Conservation (phyloP, 1,139 yeast species). For the Spathaspora sp. region DNA sequence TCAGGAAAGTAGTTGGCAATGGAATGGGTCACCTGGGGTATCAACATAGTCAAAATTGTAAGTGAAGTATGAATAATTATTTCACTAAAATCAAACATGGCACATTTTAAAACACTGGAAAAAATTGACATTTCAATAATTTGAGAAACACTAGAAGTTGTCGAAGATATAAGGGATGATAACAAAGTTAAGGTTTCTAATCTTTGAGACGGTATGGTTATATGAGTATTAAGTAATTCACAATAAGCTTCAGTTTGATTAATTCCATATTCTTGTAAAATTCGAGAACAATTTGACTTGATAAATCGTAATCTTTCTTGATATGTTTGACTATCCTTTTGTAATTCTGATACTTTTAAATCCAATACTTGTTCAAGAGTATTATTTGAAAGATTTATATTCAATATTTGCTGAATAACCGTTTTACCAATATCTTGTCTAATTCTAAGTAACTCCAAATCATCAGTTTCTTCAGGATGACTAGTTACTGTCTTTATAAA, state of each 20-base stretch:
- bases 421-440: constrained; percentile 23
- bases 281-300: constrained; percentile 37
- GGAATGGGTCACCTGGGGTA: constrained; percentile 50
- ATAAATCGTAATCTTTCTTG: constrained; percentile 53
- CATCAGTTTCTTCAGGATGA: constrained; percentile 24
- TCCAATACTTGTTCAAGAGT: constrained; percentile 18
- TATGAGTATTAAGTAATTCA: constrained; percentile 29
- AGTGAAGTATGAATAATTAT: constrained; percentile 42
- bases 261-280: constrained; percentile 43
- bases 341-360: constrained; percentile 18
- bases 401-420: constrained; percentile 31
- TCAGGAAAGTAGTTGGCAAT: constrained; percentile 39
- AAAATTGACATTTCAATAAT: constrained; percentile 41
- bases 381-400: constrained; percentile 25
- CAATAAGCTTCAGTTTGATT: constrained; percentile 33
- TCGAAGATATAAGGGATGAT: constrained; percentile 24
- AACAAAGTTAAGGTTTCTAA: constrained; percentile 36
- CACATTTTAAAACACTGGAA: constrained; percentile 38
- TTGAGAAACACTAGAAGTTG: constrained; percentile 30
- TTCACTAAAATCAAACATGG: constrained; percentile 46
- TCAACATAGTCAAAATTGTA: constrained; percentile 48
- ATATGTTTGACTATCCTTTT: constrained; percentile 26
- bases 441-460: constrained; percentile 22
- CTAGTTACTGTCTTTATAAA: constrained; percentile 38
- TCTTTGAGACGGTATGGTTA: constrained; percentile 30